Conservation (phyloP, 768 basidiomycete species). For the Leccinum barrowsii region DNA sequence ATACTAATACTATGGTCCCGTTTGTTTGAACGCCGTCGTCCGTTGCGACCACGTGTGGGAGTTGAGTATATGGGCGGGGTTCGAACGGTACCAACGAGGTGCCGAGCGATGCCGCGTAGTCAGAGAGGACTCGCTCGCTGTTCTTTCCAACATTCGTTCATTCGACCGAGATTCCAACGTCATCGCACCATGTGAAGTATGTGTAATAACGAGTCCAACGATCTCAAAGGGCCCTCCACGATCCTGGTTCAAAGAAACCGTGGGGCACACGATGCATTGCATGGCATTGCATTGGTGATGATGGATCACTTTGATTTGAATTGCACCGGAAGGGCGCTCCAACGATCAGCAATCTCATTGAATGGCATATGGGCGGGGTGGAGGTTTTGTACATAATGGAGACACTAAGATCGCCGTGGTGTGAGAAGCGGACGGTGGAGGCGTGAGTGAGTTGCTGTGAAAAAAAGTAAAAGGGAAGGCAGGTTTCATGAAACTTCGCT, state of each 20-base stretch:
- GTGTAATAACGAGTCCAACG: neutral
- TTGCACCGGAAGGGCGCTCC: neutral
- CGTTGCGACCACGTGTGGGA: neutral
- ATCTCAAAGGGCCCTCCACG: neutral
- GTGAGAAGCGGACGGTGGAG: slow-evolving; percentile 19
- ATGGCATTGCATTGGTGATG: neutral
- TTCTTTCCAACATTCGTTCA: neutral
- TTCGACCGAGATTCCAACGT: neutral
- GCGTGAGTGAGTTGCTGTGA: slow-evolving; percentile 8
- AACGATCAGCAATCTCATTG: neutral
- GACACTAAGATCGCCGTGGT: slow-evolving; percentile 22
- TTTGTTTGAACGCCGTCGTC: neutral
- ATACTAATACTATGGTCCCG: neutral
- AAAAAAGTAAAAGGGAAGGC: neutral
- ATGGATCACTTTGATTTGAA: neutral
- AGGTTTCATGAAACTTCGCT: slow-evolving; percentile 6
- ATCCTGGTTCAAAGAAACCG: neutral
- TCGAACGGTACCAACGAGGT: neutral
- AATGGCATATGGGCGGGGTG: neutral
- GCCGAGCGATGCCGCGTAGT: neutral
- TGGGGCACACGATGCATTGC: neutral
- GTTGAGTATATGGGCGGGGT: neutral
- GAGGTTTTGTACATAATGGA: slow-evolving; percentile 12
- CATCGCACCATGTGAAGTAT: neutral
- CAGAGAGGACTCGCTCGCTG: neutral